phyloP scores from a whole-genome alignment of 2,329 filamentous ascomycete species.

The Metarhizium sp. region DNA sequence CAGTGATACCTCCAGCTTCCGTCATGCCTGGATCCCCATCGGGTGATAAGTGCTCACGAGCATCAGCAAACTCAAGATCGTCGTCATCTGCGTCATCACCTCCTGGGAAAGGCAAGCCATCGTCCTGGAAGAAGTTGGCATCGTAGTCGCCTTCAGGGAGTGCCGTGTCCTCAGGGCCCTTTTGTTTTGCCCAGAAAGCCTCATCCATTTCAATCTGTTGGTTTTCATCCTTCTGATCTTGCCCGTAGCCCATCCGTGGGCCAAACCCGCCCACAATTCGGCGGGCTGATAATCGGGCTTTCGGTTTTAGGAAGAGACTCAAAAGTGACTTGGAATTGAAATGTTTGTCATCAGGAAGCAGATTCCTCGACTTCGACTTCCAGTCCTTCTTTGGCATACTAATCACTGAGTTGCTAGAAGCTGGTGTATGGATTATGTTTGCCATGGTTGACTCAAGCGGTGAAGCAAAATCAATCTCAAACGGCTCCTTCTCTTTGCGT shows the following conservation, averaged over 20 bases:
- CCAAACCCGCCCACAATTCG: constrained; percentile 37
- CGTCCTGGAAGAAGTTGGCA: constrained; percentile 95
- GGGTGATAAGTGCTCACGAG: constrained; percentile 69
- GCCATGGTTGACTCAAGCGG: constrained; percentile 62
- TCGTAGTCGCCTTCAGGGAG: constrained; percentile 74
- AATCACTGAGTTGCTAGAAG: constrained; percentile 71
- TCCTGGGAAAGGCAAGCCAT: constrained; percentile 59
- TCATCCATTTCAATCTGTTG: constrained; percentile 80
- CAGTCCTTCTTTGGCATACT: constrained; percentile 87
- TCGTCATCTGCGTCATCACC: constrained; percentile 55
- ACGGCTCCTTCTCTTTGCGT: constrained; percentile 92
- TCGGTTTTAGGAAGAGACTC: constrained; percentile 88
- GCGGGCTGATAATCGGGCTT: constrained; percentile 67
- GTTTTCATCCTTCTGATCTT: constrained; percentile 36
- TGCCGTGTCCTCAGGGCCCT: constrained; percentile 50
- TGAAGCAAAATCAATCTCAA: constrained; percentile 82
- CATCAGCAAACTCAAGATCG: constrained; percentile 69
- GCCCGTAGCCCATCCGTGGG: constrained; percentile 32
- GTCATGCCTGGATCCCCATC: constrained; percentile 40
- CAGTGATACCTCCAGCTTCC: constrained; percentile 38
- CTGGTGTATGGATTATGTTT: constrained; percentile 72
- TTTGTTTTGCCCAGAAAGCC: constrained; percentile 83
- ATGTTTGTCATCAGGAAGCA: constrained; percentile 95
- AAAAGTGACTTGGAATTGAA: constrained; percentile 91
- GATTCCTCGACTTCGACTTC: constrained; percentile 86